Conservation (phyloP, 768 basidiomycete genomes). For the Mrakia gelida region DNA sequence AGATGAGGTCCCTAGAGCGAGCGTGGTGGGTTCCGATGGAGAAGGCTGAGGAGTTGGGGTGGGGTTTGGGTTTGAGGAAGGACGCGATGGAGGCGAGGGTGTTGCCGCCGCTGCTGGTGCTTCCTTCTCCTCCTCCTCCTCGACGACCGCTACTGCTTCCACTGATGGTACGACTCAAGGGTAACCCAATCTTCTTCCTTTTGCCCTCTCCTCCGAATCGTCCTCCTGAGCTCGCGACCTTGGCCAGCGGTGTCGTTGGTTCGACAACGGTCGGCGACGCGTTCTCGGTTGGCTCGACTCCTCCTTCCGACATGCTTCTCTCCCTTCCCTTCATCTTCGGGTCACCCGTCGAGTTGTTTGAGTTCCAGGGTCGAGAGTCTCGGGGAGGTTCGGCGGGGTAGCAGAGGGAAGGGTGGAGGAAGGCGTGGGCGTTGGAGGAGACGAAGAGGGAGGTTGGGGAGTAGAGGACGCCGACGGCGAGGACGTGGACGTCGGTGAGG, state of each 20-base stretch:
- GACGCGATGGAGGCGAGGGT: background rate
- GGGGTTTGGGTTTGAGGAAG: conserved; percentile 14
- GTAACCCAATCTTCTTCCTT: background rate
- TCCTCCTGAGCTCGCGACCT: background rate
- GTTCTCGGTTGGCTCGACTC: background rate
- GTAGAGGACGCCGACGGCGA: conserved; percentile 19
- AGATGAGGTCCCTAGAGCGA: background rate
- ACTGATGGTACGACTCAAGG: background rate
- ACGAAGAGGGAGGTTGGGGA: conserved; percentile 19
- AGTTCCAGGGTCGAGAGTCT: background rate
- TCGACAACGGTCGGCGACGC: background rate
- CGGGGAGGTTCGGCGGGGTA: background rate
- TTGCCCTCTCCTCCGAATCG: background rate
- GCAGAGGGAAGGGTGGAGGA: conserved; percentile 25
- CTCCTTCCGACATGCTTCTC: background rate
- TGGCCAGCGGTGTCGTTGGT: background rate
- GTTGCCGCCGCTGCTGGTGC: background rate
- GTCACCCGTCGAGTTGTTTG: background rate
- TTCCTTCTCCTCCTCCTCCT: no score
- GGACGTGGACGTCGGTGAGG: conserved; percentile 20
- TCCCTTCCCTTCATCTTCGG: background rate
- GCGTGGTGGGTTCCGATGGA: background rate
- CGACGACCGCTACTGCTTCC: background rate
- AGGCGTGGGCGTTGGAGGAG: conserved; percentile 18
- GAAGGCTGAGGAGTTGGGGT: conserved; percentile 12